Evolutionary conservation across 2,329 filamentous ascomycete genomes (phyloP).

Genomic region (Harringtonia lauricola): DNA sequence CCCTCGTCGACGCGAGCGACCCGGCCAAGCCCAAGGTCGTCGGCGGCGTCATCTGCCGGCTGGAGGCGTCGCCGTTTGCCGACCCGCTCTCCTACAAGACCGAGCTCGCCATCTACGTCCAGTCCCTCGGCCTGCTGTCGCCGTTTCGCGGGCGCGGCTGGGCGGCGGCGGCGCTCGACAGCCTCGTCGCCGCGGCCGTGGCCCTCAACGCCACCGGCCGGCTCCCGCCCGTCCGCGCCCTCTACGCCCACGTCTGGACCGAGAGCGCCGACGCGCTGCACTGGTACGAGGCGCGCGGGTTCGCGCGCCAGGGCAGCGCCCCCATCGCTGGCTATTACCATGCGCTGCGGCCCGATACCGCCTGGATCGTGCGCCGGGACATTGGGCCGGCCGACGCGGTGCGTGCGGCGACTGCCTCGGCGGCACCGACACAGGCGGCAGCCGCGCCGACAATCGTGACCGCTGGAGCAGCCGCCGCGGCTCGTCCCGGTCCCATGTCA

Average conservation of each 20-base stretch:
- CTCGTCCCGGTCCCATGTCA: conserved; percentile 1
- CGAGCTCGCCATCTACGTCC: conserved; percentile 47
- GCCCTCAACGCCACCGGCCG: conserved; percentile 13
- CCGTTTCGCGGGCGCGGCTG: conserved; percentile 52
- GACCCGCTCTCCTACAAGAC: no score
- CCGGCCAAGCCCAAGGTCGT: conserved; percentile 39
- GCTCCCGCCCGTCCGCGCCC: conserved; percentile 19
- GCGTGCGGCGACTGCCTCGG: conserved; percentile 28
- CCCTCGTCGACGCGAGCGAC: conserved; percentile 36
- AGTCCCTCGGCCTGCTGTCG: conserved; percentile 50
- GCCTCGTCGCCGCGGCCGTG: conserved; percentile 32
- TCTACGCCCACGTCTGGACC: conserved; percentile 60
- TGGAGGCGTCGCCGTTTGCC: conserved; percentile 30
- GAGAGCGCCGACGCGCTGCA: conserved; percentile 50
- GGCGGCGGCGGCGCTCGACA: conserved; percentile 43
- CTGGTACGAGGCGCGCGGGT: conserved; percentile 52
- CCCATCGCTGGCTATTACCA: conserved; percentile 50
- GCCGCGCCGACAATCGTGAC: neutral
- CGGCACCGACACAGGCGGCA: neutral
- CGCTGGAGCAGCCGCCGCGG: neutral
- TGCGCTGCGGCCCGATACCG: conserved; percentile 48
- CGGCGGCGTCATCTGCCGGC: conserved; percentile 51
- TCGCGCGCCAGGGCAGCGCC: conserved; percentile 31
- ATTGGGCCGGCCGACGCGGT: conserved; percentile 30
- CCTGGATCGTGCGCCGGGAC: conserved; percentile 44